These are phyloP conservation scores for Fusarium luffae DNA, from an alignment of 2,329 filamentous ascomycete genomes.

Conservation along the genomic window DNA sequence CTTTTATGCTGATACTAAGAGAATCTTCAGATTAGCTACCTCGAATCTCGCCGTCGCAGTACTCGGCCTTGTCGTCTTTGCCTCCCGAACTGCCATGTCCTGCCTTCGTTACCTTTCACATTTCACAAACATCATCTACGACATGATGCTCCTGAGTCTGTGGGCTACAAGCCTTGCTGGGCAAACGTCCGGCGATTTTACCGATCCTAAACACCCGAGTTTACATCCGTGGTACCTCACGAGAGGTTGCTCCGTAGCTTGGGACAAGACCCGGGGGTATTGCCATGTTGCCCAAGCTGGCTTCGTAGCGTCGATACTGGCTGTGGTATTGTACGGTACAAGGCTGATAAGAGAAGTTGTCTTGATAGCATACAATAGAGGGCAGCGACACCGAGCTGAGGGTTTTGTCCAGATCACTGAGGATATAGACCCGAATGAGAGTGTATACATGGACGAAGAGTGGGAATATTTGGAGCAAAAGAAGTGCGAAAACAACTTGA, in stretches of 20 bases:
- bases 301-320: conserved; percentile 36
- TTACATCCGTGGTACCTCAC: conserved; percentile 45
- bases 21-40: conserved; percentile 39
- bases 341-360: conserved; percentile 28
- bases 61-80: conserved; percentile 45
- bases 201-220: conserved; percentile 42
- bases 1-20: background rate
- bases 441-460: conserved; percentile 21
- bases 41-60: conserved; percentile 47
- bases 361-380: conserved; percentile 18
- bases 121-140: conserved; percentile 45
- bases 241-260: conserved; percentile 35
- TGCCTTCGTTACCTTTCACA: conserved; percentile 40
- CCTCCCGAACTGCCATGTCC: conserved; percentile 41
- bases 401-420: background rate
- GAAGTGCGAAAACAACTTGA: conserved; percentile 14
- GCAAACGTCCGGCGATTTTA: conserved; percentile 42
- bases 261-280: conserved; percentile 19
- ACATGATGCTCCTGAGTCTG: conserved; percentile 42
- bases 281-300: conserved; percentile 42
- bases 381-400: conserved; percentile 5
- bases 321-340: conserved; percentile 29
- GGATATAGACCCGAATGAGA: background rate
- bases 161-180: conserved; percentile 44
- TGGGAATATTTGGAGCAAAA: background rate